Conservation (phyloP, 164 flowering plant genomes). For the Vitis riparia region DNA sequence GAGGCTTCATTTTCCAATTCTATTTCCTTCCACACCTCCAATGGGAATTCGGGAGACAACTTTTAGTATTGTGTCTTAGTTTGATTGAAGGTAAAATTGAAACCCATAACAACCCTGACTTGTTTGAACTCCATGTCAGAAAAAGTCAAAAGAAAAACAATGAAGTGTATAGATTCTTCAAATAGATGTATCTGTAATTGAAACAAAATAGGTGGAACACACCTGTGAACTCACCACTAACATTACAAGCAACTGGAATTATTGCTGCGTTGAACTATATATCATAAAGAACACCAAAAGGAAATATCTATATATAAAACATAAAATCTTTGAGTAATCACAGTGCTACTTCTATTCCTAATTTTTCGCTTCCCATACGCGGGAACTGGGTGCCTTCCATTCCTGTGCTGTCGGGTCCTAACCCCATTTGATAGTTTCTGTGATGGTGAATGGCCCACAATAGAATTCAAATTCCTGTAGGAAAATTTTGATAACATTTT, state of each 20-base stretch:
- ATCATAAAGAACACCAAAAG: conserved; percentile 8
- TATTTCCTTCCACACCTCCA: no score
- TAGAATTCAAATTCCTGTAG: conserved; percentile 39
- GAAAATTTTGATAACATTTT: conserved; percentile 6
- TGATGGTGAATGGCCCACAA: conserved; percentile 60
- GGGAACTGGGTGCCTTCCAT: conserved; percentile 47
- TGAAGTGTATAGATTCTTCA: no score
- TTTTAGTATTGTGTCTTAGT: no score
- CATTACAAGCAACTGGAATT: conserved; percentile 49
- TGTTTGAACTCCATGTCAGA: no score
- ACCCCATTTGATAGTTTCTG: conserved; percentile 47
- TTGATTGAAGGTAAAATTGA: no score
- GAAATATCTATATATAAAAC: conserved; percentile 14
- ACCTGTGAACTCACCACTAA: not conserved
- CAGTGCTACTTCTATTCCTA: conserved; percentile 45
- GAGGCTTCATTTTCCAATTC: no score
- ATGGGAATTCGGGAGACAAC: no score
- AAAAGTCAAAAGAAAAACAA: no score
- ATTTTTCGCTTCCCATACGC: conserved; percentile 61
- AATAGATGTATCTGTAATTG: no score
- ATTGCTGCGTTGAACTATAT: conserved; percentile 37
- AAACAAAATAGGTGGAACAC: no score
- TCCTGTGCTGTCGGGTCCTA: conserved; percentile 28
- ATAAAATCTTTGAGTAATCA: conserved; percentile 11
- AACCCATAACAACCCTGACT: no score